These are phyloP conservation scores for Aureobasidium vineae DNA, from an alignment of 2,329 filamentous ascomycete species.

Conservation along the genomic window DNA sequence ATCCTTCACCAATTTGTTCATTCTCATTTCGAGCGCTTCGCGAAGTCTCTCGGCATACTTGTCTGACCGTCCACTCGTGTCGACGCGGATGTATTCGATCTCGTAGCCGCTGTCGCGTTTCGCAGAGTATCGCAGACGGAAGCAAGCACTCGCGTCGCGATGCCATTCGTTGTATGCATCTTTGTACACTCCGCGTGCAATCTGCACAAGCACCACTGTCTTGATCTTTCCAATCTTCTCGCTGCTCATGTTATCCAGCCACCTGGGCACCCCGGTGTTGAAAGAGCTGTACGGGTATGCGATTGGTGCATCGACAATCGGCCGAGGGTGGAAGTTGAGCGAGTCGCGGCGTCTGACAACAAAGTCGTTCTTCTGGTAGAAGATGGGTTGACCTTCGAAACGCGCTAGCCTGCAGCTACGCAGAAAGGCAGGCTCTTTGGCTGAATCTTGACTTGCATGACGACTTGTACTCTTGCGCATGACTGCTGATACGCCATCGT, in stretches of 20 bases:
- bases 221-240: slow-evolving; percentile 19
- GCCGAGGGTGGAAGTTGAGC: slow-evolving; percentile 23
- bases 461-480: slow-evolving; percentile 15
- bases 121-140: slow-evolving; percentile 19
- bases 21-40: slow-evolving; percentile 25
- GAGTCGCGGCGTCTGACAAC: slow-evolving; percentile 21
- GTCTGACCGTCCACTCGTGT: slow-evolving; percentile 22
- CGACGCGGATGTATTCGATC: slow-evolving; percentile 20
- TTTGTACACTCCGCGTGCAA: slow-evolving; percentile 24
- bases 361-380: slow-evolving; percentile 24
- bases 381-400: slow-evolving; percentile 13
- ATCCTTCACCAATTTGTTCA: slow-evolving; percentile 21
- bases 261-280: slow-evolving; percentile 20
- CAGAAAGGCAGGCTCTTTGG: slow-evolving; percentile 23
- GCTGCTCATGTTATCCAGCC: slow-evolving; percentile 23
- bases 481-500: slow-evolving; percentile 18
- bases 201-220: slow-evolving; percentile 22
- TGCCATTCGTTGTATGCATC: slow-evolving; percentile 23
- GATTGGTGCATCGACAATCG: not conserved
- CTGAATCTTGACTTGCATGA: slow-evolving; percentile 19
- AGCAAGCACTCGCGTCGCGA: slow-evolving; percentile 22
- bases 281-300: slow-evolving; percentile 15
- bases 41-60: slow-evolving; percentile 24
- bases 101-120: slow-evolving; percentile 5
- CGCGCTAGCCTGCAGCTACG: slow-evolving; percentile 21